Base-by-base conservation (phyloP, 257 asterid genomes). In the Buddleja alternifolia region DNA sequence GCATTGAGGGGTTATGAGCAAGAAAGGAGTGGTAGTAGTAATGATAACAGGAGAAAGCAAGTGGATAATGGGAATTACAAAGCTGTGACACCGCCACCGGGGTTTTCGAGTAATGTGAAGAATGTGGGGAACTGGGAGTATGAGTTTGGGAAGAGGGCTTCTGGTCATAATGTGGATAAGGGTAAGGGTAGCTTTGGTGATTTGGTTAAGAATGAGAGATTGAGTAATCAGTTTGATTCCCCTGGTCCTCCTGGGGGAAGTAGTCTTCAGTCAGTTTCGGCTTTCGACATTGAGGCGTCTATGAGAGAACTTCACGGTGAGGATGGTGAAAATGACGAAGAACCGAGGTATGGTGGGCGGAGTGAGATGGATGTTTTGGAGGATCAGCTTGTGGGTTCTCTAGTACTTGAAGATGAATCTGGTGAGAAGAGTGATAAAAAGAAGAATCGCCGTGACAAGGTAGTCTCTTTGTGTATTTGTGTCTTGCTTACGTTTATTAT, bases 381-480 rank as follows among this genome's bases (percentile, higher is more conserved):
- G 67, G 91, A 86, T 29, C 85, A 75, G 66, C 74, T 75, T 69
- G 69, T 70, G 72, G 74, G 71, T 66, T 73, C 91, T 69, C 66
- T 82, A 19, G 82, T 72, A 23, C 78, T 85, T 67, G 88, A 79
- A 63, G 90, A 87, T 70, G 90, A 75, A 69, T 65, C 84, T 8
- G 74, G 61, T 32, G 89, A 77, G 63, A 82, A 71, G 81, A 83
- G 67, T 59, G 86, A 73, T 53, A 85, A 79, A 67, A 86, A 75
- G 80, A 87, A 84, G 75, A 76, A 40, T 19, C 72, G 7, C 17
- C 90, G 88, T 6, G 96, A 88, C 71, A 91, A 86, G 97, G 97
- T 93, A 65, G 50, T 60, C 39, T 55, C 53, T 66, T 44, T 59
- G 8, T 60, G 32, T 45, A 46, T 56, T 7, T 17, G 11, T 32